Evolutionary conservation across 2,329 filamentous ascomycete genomes (phyloP), one percentile per base, ranked within the genome.

Genomic region (Aspergillus sp.): DNA sequence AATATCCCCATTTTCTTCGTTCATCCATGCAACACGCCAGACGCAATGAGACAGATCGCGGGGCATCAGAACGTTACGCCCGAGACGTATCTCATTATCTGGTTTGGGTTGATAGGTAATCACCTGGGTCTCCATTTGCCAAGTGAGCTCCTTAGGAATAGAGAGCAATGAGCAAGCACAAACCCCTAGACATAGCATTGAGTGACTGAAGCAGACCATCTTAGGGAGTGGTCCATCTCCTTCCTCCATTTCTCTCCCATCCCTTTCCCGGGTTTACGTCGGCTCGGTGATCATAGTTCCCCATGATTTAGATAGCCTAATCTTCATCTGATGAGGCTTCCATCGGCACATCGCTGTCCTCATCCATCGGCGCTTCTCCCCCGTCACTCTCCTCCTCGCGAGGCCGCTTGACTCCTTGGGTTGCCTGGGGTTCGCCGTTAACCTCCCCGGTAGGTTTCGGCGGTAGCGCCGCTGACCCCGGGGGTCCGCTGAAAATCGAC

Each of bases 11-110:
- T 87, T 53, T 97, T 94, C 76, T 97, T 96, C 76, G 84, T 98
- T 67, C 95, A 99, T 78, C 94, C 95, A 24, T 98, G 95, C 77
- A 86, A 91, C 73, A 90, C 95, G 9, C 90, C 90, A 57, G 89
- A 94, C 65, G 90, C 90, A 55, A 90, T 98, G 84, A 81, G 81
- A 66, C 81, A 79, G 54, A 87, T 92, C 69, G 78, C 84, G 67
- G 69, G 74, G 14, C 68, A 69, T 53, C 67, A 66, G 58, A 63
- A 69, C n/a, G 64, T 80, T 49, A 76, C 67, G 18, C 75, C 80
- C 6, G 73, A 87, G 69, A 82, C 88, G 68, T 98, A 98, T 79
- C 82, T 98, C 70, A 85, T 92, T 77, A 79, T 92, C 57, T 98
- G 94, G 93, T 82, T 97, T 63, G 93, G 93, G n/a, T 79, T 96